A percentile compares a stretch with the other conserved stretches of the same genome.
Conservation (phyloP, 129 eudicot genomes). For the Gnaphalium uliginosum region DNA sequence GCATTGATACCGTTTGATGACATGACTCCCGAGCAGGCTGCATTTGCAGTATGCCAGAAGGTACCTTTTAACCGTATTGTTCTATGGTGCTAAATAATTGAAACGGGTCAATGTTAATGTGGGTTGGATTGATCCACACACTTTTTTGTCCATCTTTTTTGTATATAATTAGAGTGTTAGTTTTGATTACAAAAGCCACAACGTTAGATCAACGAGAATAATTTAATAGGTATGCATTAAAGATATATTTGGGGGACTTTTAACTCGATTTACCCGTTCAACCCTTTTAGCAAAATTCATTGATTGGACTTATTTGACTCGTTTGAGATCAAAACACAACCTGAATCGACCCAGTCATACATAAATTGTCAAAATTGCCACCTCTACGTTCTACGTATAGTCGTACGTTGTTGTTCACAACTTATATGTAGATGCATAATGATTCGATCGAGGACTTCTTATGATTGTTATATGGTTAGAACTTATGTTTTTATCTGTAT, state of each 20-base stretch:
- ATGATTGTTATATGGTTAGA: too few relatives aligned
- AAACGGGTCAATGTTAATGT: background rate
- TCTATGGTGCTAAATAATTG: background rate
- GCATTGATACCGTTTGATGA: conserved; percentile 89
- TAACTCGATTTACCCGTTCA: background rate
- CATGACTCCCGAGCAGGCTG: conserved; percentile 98
- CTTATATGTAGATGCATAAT: background rate
- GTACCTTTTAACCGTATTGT: conserved; percentile 36
- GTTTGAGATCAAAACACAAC: too few relatives aligned
- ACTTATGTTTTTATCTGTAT: too few relatives aligned
- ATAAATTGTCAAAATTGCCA: too few relatives aligned
- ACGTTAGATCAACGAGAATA: too few relatives aligned
- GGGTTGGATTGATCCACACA: background rate
- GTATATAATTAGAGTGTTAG: too few relatives aligned
- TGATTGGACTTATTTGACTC: background rate
- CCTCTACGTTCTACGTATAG: too few relatives aligned
- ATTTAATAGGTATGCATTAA: background rate
- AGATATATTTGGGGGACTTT: background rate
- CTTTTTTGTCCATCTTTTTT: too few relatives aligned
- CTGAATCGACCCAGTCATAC: too few relatives aligned
- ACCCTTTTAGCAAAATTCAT: background rate
- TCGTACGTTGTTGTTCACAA: too few relatives aligned
- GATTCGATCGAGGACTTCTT: too few relatives aligned
- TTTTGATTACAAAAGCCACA: too few relatives aligned
- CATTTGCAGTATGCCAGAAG: conserved; percentile 98